Base-by-base conservation (phyloP, 1,284 basidiomycete species). In the Polyporus tsugae region DNA sequence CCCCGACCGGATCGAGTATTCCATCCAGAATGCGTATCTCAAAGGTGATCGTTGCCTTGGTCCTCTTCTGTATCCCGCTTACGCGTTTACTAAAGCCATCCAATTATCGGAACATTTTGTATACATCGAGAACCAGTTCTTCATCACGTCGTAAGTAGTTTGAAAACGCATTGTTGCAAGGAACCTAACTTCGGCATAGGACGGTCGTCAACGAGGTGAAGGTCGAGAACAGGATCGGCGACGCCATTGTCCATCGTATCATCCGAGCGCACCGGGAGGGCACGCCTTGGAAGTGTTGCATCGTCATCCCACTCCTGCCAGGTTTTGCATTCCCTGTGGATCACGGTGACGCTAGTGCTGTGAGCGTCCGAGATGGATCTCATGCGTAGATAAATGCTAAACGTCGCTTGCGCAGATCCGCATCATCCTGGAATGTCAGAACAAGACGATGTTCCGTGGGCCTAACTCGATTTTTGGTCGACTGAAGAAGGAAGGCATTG, bases 61-160 rank as follows among this genome's bases (percentile, higher is more conserved):
- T 10, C 25, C 49, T 62, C 29, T 29, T 29, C 29, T 29, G 29
- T 29, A 29, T 29, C 29, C 29, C 2, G 29, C 29, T 29, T 29
- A 29, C 42, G 22, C n/a, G 22, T n/a, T 52, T 46, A 10, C 29
- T 72, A 77, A 19, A 95, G 95, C 96, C 2, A 99, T 99, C 68
- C 93, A 98, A 80, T 85, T 95, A 78, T 98, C 96, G 22, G 96
- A 99, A 70, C 94, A 95, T 76, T 96, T 96, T 75, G 93, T 96
- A 29, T 96, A 96, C 80, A 95, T 96, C 69, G 96, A 99, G 80
- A 99, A 99, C 78, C 97, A 99, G 80, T 99, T 99, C 83, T 99
- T 99, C 82, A 96, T 99, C 77, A 95, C 96, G 0, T 98, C 94
- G 88, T 94, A 78, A 77, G 90, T 80, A 25, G 60, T 69, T 57